Conservation (phyloP, 768 basidiomycete genomes). For the Macrolepiota albuminosa region DNA sequence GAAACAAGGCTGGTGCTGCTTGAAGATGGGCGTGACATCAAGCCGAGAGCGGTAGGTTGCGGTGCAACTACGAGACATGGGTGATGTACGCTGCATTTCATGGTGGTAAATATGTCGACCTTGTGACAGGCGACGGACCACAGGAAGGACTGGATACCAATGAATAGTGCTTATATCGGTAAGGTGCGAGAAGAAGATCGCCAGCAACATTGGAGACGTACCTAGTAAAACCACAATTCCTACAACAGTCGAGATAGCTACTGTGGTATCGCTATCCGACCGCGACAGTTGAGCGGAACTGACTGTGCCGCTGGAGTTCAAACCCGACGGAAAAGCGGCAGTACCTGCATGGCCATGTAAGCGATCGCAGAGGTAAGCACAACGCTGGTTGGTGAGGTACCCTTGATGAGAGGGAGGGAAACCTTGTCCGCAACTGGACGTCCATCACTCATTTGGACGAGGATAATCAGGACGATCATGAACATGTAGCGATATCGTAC, state of each 20-base stretch:
- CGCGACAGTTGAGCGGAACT: not conserved
- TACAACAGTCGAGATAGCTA: not conserved
- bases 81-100: not conserved
- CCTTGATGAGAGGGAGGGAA: not conserved
- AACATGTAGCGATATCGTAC: not conserved
- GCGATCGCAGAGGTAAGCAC: no score
- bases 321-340: not conserved
- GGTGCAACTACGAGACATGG: not conserved
- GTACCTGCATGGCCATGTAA: not conserved
- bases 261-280: not conserved
- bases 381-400: not conserved
- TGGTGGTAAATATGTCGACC: not conserved
- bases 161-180: not conserved
- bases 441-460: not conserved
- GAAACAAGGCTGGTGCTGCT: not conserved
- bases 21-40: not conserved
- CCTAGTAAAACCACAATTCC: not conserved
- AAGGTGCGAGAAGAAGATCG: not conserved
- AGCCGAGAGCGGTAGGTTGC: not conserved
- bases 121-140: not conserved
- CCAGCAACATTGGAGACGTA: not conserved
- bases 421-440: not conserved
- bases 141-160: not conserved
- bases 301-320: not conserved
- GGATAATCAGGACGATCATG: not conserved